These are phyloP conservation scores for Cymodocea nodosa DNA, from an alignment of 116 monocot species.

Conservation along the genomic window DNA sequence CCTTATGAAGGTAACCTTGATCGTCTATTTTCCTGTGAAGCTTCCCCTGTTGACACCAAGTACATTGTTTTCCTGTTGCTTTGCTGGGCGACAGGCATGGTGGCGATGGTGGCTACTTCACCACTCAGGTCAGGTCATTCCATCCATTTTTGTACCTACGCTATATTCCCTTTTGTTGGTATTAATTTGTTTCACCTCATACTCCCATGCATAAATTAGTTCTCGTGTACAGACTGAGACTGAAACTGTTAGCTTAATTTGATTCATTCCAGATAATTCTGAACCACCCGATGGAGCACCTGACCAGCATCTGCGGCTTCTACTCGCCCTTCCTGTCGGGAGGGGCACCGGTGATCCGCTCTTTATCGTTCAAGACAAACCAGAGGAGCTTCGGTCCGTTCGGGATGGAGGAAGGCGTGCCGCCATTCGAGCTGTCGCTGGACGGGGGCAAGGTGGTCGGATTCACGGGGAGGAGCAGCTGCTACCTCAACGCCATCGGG, in stretches of 20 bases:
- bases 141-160: no score
- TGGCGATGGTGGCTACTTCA: conserved; percentile 6
- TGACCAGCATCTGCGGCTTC: conserved; percentile 7
- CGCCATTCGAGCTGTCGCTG: conserved; percentile 1
- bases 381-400: conserved; percentile 8
- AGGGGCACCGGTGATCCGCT: conserved; percentile 7
- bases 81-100: conserved; percentile 9
- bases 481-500: conserved; percentile 10
- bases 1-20: no score
- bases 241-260: no score
- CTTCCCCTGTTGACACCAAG: no score
- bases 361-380: conserved; percentile 9
- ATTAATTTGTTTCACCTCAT: no score
- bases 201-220: no score
- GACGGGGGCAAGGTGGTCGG: conserved; percentile 8
- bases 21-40: no score
- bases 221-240: no score
- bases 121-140: background rate
- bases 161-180: no score
- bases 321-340: background rate
- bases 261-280: conserved; percentile 1
- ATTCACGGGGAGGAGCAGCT: conserved; percentile 7
- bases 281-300: conserved; percentile 3
- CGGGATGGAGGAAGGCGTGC: conserved; percentile 8
- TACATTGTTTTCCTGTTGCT: no score